These are phyloP conservation scores for Didymella exigua DNA, from an alignment of 2,329 filamentous ascomycete species.

Conservation along the genomic window DNA sequence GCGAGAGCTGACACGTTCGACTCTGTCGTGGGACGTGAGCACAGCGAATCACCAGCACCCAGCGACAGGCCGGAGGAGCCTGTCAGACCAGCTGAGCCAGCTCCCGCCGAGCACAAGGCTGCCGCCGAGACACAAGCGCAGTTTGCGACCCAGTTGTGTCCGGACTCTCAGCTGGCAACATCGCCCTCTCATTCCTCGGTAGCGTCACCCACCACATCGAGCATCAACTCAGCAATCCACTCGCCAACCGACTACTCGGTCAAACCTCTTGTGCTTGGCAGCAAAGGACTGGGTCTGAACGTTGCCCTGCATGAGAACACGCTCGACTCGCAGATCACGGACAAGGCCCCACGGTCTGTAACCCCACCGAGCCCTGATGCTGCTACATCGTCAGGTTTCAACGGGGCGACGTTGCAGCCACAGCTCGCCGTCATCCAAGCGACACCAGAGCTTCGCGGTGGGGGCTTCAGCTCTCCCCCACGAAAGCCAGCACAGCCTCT, in stretches of 20 bases:
- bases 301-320: constrained; percentile 26
- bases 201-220: constrained; percentile 26
- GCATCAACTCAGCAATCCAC: constrained; percentile 32
- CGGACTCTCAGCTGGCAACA: constrained; percentile 39
- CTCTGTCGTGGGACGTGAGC: constrained; percentile 42
- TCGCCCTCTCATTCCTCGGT: constrained; percentile 39
- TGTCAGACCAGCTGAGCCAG: constrained; percentile 25
- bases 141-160: constrained; percentile 21
- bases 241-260: constrained; percentile 45
- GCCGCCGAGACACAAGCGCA: constrained; percentile 16
- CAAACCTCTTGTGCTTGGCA: constrained; percentile 33
- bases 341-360: constrained; percentile 17
- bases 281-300: constrained; percentile 35
- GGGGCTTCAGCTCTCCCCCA: constrained; percentile 45
- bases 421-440: constrained; percentile 48
- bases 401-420: constrained; percentile 34
- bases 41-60: constrained; percentile 47
- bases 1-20: constrained; percentile 45
- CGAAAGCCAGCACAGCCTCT: constrained; percentile 53
- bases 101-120: constrained; percentile 30
- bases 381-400: constrained; percentile 10
- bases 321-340: constrained; percentile 15
- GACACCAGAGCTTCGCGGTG: constrained; percentile 46
- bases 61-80: constrained; percentile 40
- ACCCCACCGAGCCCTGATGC: constrained; percentile 15